Evolutionary conservation across 2,329 filamentous ascomycete species (phyloP).

Genomic region (Microdochium bolleyi): DNA sequence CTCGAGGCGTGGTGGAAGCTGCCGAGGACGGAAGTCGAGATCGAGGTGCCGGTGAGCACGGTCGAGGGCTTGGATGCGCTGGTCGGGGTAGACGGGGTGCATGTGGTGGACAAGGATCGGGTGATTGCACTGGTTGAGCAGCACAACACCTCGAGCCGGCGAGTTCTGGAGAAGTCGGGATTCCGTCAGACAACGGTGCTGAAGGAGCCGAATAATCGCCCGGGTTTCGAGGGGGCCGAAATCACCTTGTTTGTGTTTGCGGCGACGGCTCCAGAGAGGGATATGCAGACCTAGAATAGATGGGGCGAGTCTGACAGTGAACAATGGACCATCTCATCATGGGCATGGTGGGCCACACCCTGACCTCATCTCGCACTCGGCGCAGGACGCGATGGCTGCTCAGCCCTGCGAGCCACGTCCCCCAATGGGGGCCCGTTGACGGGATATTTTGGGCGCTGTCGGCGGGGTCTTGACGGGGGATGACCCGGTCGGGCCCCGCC

Average conservation of each 20-base stretch:
- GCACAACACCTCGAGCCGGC: slow-evolving; percentile 43
- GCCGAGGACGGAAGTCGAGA: slow-evolving; percentile 32
- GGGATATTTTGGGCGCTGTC: no score
- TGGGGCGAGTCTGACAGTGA: no score
- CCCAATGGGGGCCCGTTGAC: no score
- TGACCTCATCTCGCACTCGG: no score
- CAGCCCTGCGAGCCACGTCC: no score
- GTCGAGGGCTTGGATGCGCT: slow-evolving; percentile 11
- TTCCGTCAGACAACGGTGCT: slow-evolving; percentile 26
- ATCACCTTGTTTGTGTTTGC: neutral
- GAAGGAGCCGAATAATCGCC: neutral
- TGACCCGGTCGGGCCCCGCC: no score
- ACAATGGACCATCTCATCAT: no score
- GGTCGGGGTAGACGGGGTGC: slow-evolving; percentile 1
- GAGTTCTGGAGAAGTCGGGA: slow-evolving; percentile 48
- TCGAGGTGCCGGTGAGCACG: slow-evolving; percentile 31
- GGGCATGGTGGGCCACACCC: no score
- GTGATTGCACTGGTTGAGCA: slow-evolving; percentile 38
- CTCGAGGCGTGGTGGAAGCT: slow-evolving; percentile 39
- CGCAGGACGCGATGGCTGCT: no score
- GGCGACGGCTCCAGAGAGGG: neutral
- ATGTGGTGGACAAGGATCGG: slow-evolving; percentile 11
- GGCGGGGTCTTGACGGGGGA: no score
- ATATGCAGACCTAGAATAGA: neutral
- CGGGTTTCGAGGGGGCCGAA: neutral